phyloP scores from a whole-genome alignment of 1,284 basidiomycete species.

The Ustilago xerochloae region DNA sequence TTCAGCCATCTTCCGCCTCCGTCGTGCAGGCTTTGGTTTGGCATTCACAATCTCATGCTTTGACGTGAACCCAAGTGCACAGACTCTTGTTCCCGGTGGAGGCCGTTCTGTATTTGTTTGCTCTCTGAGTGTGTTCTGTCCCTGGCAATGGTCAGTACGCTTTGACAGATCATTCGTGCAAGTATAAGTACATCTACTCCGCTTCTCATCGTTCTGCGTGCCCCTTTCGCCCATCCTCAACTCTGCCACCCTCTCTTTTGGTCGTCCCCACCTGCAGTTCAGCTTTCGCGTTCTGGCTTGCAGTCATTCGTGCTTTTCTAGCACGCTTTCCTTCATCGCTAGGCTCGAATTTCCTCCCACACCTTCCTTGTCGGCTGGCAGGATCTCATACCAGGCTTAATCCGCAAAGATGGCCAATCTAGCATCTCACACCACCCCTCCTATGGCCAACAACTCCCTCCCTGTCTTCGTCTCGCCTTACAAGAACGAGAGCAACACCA shows the following conservation, averaged over 20 bases:
- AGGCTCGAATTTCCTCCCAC: neutral
- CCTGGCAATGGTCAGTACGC: no score
- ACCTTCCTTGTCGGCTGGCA: neutral
- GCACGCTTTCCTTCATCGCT: neutral
- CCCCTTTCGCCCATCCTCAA: neutral
- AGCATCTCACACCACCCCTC: constrained; percentile 23
- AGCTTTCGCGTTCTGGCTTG: no score
- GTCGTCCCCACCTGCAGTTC: no score
- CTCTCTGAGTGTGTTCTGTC: neutral
- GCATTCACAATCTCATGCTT: no score
- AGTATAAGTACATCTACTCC: neutral
- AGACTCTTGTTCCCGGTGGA: no score
- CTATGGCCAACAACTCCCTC: neutral
- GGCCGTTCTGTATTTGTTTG: no score
- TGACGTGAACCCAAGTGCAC: no score
- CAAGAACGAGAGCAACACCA: no score
- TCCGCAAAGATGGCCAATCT: constrained; percentile 31
- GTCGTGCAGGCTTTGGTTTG: no score
- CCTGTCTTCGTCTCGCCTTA: constrained; percentile 7
- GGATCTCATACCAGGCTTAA: neutral
- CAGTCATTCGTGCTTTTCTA: no score
- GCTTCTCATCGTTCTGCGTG: neutral
- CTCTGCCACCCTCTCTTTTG: no score
- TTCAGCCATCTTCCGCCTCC: no score
- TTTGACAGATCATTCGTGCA: neutral